phyloP scores from a whole-genome alignment of 176 grass and related monocot genomes.

The Cenchrus purpureus region DNA sequence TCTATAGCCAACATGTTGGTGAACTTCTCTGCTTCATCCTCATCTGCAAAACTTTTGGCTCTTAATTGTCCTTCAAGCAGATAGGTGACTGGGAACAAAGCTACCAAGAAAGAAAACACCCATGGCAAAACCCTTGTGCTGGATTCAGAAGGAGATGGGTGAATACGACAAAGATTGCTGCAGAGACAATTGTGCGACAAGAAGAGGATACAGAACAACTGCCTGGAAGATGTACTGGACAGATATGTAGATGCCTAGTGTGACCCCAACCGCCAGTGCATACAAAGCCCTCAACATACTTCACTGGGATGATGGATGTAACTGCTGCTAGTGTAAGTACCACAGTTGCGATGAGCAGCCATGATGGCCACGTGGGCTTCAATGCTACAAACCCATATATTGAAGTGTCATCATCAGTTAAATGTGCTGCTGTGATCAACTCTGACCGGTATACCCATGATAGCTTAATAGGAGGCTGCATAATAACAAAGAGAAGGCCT shows the following conservation, averaged over 20 bases:
- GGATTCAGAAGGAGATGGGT: slow-evolving; percentile 89
- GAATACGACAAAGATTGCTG: slow-evolving; percentile 85
- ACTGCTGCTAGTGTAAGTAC: slow-evolving; percentile 86
- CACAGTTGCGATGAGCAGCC: slow-evolving; percentile 86
- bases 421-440: slow-evolving; percentile 76
- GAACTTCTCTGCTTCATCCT: slow-evolving; percentile 82
- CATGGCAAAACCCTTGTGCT: slow-evolving; percentile 95
- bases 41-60: slow-evolving; percentile 69
- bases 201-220: slow-evolving; percentile 89
- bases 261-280: slow-evolving; percentile 74
- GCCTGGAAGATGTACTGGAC: slow-evolving; percentile 96
- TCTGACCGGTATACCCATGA: slow-evolving; percentile 87
- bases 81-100: slow-evolving; percentile 91
- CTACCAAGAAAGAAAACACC: slow-evolving; percentile 91
- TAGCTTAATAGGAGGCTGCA: slow-evolving; percentile 89
- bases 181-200: slow-evolving; percentile 78
- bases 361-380: slow-evolving; percentile 95
- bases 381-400: slow-evolving; percentile 85
- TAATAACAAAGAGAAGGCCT: slow-evolving; percentile 84
- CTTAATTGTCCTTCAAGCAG: slow-evolving; percentile 93
- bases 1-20: slow-evolving; percentile 91
- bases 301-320: slow-evolving; percentile 92
- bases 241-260: slow-evolving; percentile 92
- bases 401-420: slow-evolving; percentile 87
- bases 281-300: slow-evolving; percentile 93